Conservation (phyloP, 2,329 filamentous ascomycete species). For the Microcyclospora tardicrescens region DNA sequence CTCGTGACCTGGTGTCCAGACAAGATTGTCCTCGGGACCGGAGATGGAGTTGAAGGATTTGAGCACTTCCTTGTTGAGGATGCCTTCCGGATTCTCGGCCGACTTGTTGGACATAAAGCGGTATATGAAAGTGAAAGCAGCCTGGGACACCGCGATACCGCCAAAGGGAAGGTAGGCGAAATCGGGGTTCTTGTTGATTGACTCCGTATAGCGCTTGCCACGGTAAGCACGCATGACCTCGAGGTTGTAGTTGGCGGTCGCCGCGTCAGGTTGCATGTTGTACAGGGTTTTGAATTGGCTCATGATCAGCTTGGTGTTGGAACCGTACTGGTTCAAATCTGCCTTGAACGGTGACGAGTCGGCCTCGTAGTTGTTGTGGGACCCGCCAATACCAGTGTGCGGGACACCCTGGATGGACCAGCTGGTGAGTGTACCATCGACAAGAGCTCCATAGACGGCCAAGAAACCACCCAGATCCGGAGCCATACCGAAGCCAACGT, state of each 20-base stretch:
- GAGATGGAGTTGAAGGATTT: conserved; percentile 29
- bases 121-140: conserved; percentile 23
- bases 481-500: conserved; percentile 17
- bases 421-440: conserved; percentile 16
- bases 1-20: conserved; percentile 25
- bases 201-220: conserved; percentile 17
- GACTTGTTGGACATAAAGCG: conserved; percentile 29
- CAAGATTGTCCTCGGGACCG: conserved; percentile 19
- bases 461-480: conserved; percentile 22
- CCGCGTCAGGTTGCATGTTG: conserved; percentile 12
- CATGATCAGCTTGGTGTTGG: conserved; percentile 9
- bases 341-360: conserved; percentile 21
- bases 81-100: conserved; percentile 25
- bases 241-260: conserved; percentile 21
- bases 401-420: conserved; percentile 20
- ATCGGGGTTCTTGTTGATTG: conserved; percentile 17
- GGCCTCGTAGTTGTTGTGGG: conserved; percentile 23
- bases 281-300: conserved; percentile 16
- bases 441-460: conserved; percentile 21
- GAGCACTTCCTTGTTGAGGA: conserved; percentile 24
- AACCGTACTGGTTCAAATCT: conserved; percentile 21
- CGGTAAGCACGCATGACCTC: conserved; percentile 18
- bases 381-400: conserved; percentile 15
- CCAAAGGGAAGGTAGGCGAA: conserved; percentile 15
- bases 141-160: conserved; percentile 19